These are phyloP conservation scores for Solanum sitiens DNA, from an alignment of 257 asterid species.

Conservation along the genomic window DNA sequence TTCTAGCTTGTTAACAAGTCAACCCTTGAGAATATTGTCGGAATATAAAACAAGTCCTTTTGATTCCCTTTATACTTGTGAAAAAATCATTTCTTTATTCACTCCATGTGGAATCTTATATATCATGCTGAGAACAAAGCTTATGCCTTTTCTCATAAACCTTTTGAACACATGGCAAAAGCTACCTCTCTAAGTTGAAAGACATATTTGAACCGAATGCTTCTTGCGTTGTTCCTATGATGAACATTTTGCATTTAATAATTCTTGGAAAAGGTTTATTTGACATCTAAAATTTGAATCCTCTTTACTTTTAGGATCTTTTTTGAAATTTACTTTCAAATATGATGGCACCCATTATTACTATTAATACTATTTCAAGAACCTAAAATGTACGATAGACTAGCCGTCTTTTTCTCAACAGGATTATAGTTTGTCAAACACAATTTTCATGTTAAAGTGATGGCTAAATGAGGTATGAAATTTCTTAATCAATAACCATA, in stretches of 20 bases:
- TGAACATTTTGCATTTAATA: conserved; percentile 14
- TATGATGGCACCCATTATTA: not conserved
- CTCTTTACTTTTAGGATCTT: not conserved
- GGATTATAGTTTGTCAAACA: not conserved
- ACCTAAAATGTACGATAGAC: not conserved
- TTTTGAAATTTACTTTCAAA: not conserved
- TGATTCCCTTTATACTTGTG: conserved; percentile 23
- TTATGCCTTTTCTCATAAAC: conserved; percentile 7
- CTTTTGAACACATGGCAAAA: conserved; percentile 8
- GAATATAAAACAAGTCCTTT: not conserved
- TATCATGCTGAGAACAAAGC: conserved; percentile 19
- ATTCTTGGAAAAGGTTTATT: not conserved
- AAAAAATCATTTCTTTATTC: conserved; percentile 8
- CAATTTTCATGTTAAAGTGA: not conserved
- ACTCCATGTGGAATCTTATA: not conserved
- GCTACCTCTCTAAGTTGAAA: conserved; percentile 7
- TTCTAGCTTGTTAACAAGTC: conserved; percentile 4
- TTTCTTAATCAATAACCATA: not conserved
- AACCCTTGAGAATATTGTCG: conserved; percentile 1
- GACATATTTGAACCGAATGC: conserved; percentile 21
- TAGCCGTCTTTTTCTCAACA: not conserved
- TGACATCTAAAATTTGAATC: not conserved
- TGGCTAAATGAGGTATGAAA: not conserved
- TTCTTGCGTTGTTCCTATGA: not conserved
- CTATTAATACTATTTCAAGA: not conserved